A percentile compares a stretch with the other conserved stretches of the same genome.
Conservation (phyloP, 225 moss, liverwort and hornwort species). For the Marchantia polymorpha region DNA sequence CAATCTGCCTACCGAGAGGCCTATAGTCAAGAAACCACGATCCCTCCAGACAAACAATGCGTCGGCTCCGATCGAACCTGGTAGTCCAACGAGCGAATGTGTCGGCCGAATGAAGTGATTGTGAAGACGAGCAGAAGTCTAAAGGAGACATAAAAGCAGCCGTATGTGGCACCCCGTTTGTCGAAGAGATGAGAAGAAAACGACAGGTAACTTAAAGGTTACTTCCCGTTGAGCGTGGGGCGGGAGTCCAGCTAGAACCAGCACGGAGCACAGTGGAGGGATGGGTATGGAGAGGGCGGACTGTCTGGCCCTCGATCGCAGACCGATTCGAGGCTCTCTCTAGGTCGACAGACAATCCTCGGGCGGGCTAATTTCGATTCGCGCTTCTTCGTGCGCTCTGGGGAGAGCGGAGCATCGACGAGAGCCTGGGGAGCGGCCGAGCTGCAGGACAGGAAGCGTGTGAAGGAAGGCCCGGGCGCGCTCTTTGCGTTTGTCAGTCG, state of each 20-base stretch:
- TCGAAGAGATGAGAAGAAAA: too few species aligned
- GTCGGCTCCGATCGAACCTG: too few species aligned
- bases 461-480: neutral
- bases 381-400: neutral
- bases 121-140: too few species aligned
- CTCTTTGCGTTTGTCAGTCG: neutral
- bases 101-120: too few species aligned
- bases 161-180: neutral
- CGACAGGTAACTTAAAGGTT: neutral
- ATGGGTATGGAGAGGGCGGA: too few species aligned
- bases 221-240: conserved; percentile 15
- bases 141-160: neutral
- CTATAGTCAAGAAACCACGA: too few species aligned
- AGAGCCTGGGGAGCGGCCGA: too few species aligned
- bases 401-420: neutral
- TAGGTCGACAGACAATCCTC: neutral
- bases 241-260: conserved; percentile 18
- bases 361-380: neutral
- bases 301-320: too few species aligned
- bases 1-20: too few species aligned
- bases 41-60: too few species aligned
- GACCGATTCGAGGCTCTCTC: neutral
- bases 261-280: neutral
- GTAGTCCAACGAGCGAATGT: too few species aligned
- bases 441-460: neutral